Percentiles rank a stretch among this genome's conserved stretches.
Evolutionary conservation across 768 basidiomycete genomes (phyloP).

Genomic region (Lactarius sanguifluus): DNA sequence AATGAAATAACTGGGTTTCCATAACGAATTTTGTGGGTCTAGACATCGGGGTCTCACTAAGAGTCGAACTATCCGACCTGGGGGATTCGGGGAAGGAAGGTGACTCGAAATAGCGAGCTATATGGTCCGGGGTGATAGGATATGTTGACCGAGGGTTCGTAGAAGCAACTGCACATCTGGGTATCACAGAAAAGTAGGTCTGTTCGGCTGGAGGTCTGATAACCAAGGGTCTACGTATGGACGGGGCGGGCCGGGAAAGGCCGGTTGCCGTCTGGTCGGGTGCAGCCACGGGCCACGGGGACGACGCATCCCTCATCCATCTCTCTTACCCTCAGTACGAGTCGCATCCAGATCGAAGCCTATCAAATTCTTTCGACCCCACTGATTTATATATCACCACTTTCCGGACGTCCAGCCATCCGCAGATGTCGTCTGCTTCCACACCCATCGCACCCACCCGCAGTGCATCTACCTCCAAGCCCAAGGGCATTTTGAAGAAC

Average conservation of each 20-base stretch:
- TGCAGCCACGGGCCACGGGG: background rate
- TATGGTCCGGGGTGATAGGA: background rate
- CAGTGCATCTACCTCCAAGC: constrained; percentile 62
- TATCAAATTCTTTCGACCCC: background rate
- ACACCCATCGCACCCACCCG: constrained; percentile 51
- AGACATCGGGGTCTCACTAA: background rate
- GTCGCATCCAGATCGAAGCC: background rate
- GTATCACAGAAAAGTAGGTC: background rate
- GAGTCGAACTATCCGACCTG: background rate
- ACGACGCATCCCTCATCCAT: background rate
- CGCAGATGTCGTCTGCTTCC: constrained; percentile 39
- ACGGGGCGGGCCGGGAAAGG: background rate
- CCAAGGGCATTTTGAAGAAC: constrained; percentile 90
- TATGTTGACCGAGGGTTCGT: background rate
- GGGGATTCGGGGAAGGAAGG: background rate
- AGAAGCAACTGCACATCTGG: background rate
- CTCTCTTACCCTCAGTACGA: background rate
- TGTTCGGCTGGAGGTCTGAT: background rate
- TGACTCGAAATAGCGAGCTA: background rate
- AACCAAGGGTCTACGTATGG: background rate
- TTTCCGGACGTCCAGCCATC: background rate
- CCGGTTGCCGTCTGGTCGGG: background rate
- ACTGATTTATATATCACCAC: background rate
- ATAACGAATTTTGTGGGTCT: background rate
- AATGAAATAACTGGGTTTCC: background rate